These are phyloP conservation scores for Ophiocordyceps australis DNA, from an alignment of 2,329 filamentous ascomycete species.

Conservation along the genomic window DNA sequence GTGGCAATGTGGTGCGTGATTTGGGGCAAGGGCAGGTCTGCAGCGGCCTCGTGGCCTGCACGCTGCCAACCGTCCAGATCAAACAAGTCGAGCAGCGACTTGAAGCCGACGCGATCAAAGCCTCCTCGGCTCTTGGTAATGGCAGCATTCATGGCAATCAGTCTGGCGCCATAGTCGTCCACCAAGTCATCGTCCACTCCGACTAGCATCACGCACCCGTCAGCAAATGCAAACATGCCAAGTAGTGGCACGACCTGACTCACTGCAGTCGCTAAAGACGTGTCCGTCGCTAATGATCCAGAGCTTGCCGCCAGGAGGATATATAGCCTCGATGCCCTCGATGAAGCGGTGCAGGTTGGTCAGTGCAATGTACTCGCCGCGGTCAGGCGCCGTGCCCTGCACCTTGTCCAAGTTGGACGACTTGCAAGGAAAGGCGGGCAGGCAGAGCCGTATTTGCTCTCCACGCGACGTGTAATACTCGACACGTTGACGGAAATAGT, in stretches of 20 bases:
- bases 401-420: conserved; percentile 17
- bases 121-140: conserved; percentile 7
- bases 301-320: conserved; percentile 14
- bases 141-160: conserved; percentile 17
- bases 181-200: conserved; percentile 23
- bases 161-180: conserved; percentile 16
- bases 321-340: conserved; percentile 10
- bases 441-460: conserved; percentile 9
- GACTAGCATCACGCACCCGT: conserved; percentile 10
- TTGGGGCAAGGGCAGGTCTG: conserved; percentile 20
- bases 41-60: conserved; percentile 3
- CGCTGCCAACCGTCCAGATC: conserved; percentile 7
- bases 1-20: conserved; percentile 14
- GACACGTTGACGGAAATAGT: conserved; percentile 6
- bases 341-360: conserved; percentile 11
- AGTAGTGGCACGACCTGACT: not conserved
- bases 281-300: conserved; percentile 20
- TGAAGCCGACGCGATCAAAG: conserved; percentile 9
- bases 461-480: conserved; percentile 7
- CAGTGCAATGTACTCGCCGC: conserved; percentile 15
- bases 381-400: conserved; percentile 11
- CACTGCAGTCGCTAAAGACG: conserved; percentile 21
- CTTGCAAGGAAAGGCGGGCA: conserved; percentile 21
- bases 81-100: conserved; percentile 11
- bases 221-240: not conserved